These are phyloP conservation scores for Barnettozyma vustinii DNA, from an alignment of 805 yeast genomes.

Conservation along the genomic window DNA sequence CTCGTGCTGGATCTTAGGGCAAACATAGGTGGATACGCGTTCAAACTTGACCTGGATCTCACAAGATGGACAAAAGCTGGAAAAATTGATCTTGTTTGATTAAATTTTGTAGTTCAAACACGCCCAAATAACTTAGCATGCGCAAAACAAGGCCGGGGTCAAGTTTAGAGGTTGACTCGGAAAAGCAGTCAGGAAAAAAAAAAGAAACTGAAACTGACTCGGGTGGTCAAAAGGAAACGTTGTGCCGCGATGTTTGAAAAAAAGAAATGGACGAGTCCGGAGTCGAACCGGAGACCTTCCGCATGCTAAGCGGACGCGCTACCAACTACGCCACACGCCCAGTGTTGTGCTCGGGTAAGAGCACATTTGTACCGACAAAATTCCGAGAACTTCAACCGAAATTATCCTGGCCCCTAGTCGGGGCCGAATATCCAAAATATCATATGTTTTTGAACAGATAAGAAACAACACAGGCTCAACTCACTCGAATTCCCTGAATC, in stretches of 20 bases:
- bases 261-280: constrained; percentile 65
- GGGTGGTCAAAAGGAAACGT: background rate
- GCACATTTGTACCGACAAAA: no score
- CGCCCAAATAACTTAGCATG: background rate
- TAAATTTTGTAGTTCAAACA: background rate
- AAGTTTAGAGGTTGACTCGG: background rate
- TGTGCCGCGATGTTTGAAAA: constrained; percentile 8
- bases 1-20: constrained; percentile 7
- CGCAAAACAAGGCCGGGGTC: background rate
- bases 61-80: background rate
- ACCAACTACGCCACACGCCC: constrained; percentile 83
- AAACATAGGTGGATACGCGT: constrained; percentile 1
- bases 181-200: background rate
- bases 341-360: background rate
- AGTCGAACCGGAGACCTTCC: constrained; percentile 76
- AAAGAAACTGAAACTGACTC: constrained; percentile 18
- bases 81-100: background rate
- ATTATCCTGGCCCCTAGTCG: no score
- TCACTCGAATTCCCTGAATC: no score
- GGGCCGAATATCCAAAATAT: no score
- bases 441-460: no score
- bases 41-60: background rate
- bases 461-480: no score
- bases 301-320: constrained; percentile 79
- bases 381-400: no score